phyloP scores from a whole-genome alignment of 2,329 filamentous ascomycete genomes.

The Akanthomyces muscarius region DNA sequence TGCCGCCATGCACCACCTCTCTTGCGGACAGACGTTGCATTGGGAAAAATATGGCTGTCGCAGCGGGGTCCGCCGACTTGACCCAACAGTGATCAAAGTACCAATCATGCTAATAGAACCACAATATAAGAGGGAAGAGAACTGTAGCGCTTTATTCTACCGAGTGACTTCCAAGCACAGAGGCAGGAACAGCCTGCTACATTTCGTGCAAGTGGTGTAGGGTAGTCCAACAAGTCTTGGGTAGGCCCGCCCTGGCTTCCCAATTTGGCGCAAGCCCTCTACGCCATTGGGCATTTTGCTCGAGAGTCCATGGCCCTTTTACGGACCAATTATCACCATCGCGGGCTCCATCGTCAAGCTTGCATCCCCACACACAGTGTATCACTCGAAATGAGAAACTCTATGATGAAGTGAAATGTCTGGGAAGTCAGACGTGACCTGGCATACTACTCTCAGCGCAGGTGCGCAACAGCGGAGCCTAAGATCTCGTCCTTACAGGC shows the following conservation, averaged over 20 bases:
- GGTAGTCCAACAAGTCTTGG: not conserved
- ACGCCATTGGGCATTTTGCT: slow-evolving; percentile 12
- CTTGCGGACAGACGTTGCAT: no score
- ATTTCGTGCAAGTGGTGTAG: not conserved
- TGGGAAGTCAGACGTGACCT: no score
- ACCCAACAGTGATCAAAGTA: no score
- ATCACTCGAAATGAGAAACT: not conserved
- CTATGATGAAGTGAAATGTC: not conserved
- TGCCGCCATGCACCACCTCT: no score
- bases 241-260: slow-evolving; percentile 7
- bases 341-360: slow-evolving; percentile 9
- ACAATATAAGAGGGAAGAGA: not conserved
- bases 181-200: not conserved
- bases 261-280: slow-evolving; percentile 2
- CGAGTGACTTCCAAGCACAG: not conserved
- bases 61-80: no score
- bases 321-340: slow-evolving; percentile 9
- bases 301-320: not conserved
- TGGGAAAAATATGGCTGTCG: no score
- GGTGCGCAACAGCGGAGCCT: no score
- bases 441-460: no score
- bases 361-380: slow-evolving; percentile 3
- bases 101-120: not conserved
- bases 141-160: not conserved
- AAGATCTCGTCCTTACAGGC: no score